Evolutionary conservation across 2,329 filamentous ascomycete species (phyloP).

Genomic region (Dactylellina haptotyla): DNA sequence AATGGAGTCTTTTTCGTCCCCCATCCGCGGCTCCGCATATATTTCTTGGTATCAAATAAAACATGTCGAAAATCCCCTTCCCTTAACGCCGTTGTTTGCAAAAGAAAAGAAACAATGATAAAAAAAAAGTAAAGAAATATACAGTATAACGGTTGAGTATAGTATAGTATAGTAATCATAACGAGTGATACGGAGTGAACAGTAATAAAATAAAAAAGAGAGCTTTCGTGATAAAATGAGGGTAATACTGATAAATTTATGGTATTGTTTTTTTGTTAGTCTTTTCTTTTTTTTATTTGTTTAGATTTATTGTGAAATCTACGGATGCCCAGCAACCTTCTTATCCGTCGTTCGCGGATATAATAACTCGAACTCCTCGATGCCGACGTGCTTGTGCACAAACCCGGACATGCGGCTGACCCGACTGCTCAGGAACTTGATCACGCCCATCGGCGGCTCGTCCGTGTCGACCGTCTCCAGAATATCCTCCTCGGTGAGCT

Average conservation of each 20-base stretch:
- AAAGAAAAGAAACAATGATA: neutral
- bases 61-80: conserved; percentile 11
- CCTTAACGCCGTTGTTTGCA: conserved; percentile 17
- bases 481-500: conserved; percentile 44
- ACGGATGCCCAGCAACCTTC: conserved; percentile 19
- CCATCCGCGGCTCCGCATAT: neutral
- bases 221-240: neutral
- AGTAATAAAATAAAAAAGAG: neutral
- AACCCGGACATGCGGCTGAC: conserved; percentile 49
- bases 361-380: conserved; percentile 46
- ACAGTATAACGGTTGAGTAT: neutral
- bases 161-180: neutral
- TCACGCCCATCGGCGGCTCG: conserved; percentile 31
- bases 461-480: conserved; percentile 31
- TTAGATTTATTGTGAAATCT: too few relatives aligned
- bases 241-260: neutral
- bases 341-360: conserved; percentile 24
- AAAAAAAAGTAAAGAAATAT: neutral
- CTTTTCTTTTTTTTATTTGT: neutral
- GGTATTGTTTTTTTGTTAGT: neutral
- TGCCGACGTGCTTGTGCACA: conserved; percentile 46
- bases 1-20: too few relatives aligned
- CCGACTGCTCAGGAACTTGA: conserved; percentile 41
- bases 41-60: conserved; percentile 31
- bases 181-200: neutral